Evolutionary conservation across 2,329 filamentous ascomycete species (phyloP).

Genomic region (Lasiodiplodia sp.): DNA sequence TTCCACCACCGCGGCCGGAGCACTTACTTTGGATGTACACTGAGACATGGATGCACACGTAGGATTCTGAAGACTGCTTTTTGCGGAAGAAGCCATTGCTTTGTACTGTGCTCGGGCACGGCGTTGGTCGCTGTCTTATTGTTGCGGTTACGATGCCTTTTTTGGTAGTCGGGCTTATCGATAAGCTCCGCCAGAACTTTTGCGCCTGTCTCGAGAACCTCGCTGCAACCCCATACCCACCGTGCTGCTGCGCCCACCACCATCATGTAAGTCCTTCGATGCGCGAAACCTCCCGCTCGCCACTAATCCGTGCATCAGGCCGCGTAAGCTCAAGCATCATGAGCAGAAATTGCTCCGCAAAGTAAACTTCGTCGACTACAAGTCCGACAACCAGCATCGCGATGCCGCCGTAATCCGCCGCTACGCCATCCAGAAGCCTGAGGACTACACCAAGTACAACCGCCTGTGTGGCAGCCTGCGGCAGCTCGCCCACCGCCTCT

Average conservation of each 20-base stretch:
- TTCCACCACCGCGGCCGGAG: neutral
- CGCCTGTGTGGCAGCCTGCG: conserved; percentile 70
- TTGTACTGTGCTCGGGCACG: neutral
- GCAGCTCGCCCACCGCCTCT: conserved; percentile 87
- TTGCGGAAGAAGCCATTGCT: neutral
- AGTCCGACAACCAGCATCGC: conserved; percentile 85
- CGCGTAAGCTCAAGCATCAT: conserved; percentile 77
- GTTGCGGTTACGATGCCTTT: neutral
- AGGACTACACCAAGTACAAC: conserved; percentile 74
- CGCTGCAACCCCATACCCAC: neutral
- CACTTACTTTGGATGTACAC: neutral
- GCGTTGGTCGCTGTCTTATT: neutral
- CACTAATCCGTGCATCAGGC: no score
- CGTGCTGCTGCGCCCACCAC: neutral
- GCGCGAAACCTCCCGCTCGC: no score
- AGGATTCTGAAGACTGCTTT: neutral
- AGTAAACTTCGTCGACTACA: conserved; percentile 95
- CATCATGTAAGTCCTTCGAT: conserved; percentile 56
- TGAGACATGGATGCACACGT: neutral
- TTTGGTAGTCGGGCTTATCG: neutral
- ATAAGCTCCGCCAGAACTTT: neutral
- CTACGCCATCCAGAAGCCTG: conserved; percentile 89
- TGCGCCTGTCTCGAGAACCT: neutral
- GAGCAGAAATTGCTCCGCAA: conserved; percentile 85
- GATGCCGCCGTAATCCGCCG: conserved; percentile 80